Conservation (phyloP, 345 rosid genomes). For the Jatropha curcas region DNA sequence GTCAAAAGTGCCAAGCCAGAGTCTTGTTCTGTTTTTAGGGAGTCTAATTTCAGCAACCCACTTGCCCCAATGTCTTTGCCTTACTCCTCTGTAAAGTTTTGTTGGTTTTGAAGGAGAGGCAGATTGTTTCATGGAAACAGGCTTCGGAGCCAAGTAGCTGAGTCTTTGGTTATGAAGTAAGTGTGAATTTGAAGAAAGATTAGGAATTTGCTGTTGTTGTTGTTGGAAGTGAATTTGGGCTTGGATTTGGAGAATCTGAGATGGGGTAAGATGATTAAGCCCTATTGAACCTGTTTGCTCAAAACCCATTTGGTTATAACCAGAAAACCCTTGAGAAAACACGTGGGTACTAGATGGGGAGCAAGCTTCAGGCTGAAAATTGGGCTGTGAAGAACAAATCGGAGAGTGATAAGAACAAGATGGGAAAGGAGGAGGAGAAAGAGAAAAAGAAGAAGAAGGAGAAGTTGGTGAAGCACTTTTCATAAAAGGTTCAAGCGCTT, state of each 20-base stretch:
- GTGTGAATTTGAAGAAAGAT: slow-evolving; percentile 8
- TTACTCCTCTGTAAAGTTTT: slow-evolving; percentile 82
- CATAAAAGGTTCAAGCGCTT: slow-evolving; percentile 41
- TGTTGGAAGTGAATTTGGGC: slow-evolving; percentile 48
- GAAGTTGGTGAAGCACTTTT: slow-evolving; percentile 17
- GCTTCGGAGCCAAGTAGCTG: slow-evolving; percentile 44
- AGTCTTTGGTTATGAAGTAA: slow-evolving; percentile 26
- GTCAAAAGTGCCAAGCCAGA: slow-evolving; percentile 93
- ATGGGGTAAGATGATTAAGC: slow-evolving; percentile 58
- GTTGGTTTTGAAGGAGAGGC: slow-evolving; percentile 42
- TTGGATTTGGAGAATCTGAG: slow-evolving; percentile 75
- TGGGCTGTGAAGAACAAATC: slow-evolving; percentile 17
- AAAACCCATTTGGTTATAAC: slow-evolving; percentile 25
- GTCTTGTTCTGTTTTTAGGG: slow-evolving; percentile 83
- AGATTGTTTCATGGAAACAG: slow-evolving; percentile 65
- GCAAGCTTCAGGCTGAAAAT: slow-evolving; percentile 25
- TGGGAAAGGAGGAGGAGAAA: neutral
- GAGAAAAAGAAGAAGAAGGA: neutral
- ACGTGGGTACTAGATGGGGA: slow-evolving; percentile 28
- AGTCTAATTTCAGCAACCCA: slow-evolving; percentile 96
- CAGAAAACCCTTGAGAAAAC: slow-evolving; percentile 27
- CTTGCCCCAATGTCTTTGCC: slow-evolving; percentile 96
- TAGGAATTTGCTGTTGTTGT: slow-evolving; percentile 13
- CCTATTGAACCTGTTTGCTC: slow-evolving; percentile 47
- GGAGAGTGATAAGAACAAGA: neutral